These are phyloP conservation scores for Paramecium caudatum DNA, from an alignment of 73 alveolate genomes.

Conservation along the genomic window DNA sequence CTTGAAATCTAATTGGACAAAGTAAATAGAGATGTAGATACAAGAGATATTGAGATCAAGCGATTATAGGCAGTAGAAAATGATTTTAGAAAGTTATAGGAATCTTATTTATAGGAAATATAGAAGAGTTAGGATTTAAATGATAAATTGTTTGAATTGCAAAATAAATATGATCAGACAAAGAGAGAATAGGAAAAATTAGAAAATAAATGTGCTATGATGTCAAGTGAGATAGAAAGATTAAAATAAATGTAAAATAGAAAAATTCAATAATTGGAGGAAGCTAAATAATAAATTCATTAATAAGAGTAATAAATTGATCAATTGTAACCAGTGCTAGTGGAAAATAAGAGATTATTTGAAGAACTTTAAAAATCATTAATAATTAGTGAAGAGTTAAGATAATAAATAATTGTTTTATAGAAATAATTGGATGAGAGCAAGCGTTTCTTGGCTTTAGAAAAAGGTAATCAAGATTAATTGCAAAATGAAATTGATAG, in stretches of 20 bases:
- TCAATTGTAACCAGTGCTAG: conserved; percentile 17
- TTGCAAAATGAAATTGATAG: conserved; percentile 2
- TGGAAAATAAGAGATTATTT: conserved; percentile 48
- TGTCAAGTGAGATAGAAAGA: conserved; percentile 63
- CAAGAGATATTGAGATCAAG: conserved; percentile 52
- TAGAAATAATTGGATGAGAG: conserved; percentile 32
- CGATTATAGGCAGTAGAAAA: background rate
- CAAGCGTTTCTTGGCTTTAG: background rate
- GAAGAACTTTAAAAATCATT: background rate
- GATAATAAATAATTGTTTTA: background rate
- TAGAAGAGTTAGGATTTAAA: conserved; percentile 49
- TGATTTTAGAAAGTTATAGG: conserved; percentile 13
- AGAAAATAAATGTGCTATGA: conserved; percentile 10
- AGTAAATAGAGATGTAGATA: background rate
- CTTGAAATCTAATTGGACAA: background rate
- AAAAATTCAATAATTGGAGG: conserved; percentile 45
- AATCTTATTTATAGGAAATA: background rate
- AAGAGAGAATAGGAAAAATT: conserved; percentile 25
- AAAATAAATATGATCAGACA: background rate
- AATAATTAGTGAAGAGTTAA: conserved; percentile 8
- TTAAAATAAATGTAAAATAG: background rate
- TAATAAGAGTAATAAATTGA: conserved; percentile 8
- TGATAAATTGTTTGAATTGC: background rate
- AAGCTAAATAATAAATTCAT: background rate
- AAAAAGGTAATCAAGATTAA: background rate